Conservation (phyloP, 2,329 filamentous ascomycete species). For the Colletotrichum costaricense region DNA sequence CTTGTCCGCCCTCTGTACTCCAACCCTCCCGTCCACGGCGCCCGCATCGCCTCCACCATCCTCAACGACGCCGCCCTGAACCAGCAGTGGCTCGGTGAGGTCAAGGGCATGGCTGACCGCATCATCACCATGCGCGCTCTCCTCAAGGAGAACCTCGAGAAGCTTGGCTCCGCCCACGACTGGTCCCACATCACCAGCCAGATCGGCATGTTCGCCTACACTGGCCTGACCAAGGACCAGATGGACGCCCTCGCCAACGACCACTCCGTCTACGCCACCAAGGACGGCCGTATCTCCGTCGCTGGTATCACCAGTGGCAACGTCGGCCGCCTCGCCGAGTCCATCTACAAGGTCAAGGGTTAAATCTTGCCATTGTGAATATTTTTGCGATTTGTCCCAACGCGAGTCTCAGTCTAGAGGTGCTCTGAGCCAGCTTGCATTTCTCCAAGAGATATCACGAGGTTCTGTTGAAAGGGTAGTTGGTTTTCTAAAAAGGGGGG, state of each 20-base stretch:
- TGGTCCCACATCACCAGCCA: slow-evolving; percentile 99
- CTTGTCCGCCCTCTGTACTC: slow-evolving; percentile 97
- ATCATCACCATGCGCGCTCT: slow-evolving; percentile 98
- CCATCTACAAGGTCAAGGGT: slow-evolving; percentile 86
- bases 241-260: slow-evolving; percentile 94
- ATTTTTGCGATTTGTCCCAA: background rate
- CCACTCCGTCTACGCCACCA: slow-evolving; percentile 97
- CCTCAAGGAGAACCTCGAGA: slow-evolving; percentile 94
- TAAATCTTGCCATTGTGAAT: slow-evolving; percentile 45
- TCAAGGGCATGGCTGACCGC: slow-evolving; percentile 98
- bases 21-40: slow-evolving; percentile 96
- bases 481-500: slow-evolving; percentile 11
- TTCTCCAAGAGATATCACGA: slow-evolving; percentile 14
- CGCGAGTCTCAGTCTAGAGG: background rate
- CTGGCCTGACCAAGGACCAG: slow-evolving; percentile 88
- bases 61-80: slow-evolving; percentile 87
- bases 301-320: slow-evolving; percentile 86
- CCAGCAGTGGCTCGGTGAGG: slow-evolving; percentile 94
- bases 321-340: slow-evolving; percentile 82
- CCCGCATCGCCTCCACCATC: slow-evolving; percentile 92
- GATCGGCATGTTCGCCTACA: slow-evolving; percentile 99
- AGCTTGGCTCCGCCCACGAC: slow-evolving; percentile 94
- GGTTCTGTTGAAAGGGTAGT: slow-evolving; percentile 14
- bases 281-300: slow-evolving; percentile 88
- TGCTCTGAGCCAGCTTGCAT: slow-evolving; percentile 4